Base-by-base conservation (phyloP, 306 rosid species). In the Macrotyloma uniflorum region DNA sequence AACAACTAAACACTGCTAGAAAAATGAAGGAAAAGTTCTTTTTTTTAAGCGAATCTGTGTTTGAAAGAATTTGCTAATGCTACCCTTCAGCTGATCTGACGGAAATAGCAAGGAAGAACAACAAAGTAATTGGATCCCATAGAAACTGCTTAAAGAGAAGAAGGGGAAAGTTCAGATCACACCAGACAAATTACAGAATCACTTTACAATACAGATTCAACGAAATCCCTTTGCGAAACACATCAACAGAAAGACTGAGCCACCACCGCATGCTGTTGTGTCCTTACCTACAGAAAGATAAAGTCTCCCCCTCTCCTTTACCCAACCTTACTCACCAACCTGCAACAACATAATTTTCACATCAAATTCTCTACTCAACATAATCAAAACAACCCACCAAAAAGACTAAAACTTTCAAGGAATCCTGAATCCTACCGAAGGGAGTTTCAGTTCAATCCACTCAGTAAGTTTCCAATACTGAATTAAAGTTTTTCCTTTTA, bases 241-340 rank as follows among this genome's bases (percentile, higher is more conserved):
- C 89, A 77, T 93, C 98, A 85, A 93, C 90, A 72, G 93, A 91
- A 1, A 88, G 89, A 83, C 79, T 79, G 67, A 85, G 67, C 90
- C 85, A 87, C 98, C 96, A 88, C 97, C 90, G 92, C 98, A 93
- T 93, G 87, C 93, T 93, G 92, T 77, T 90, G 72, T 43, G 57
- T 72, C 61, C 88, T 76, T 76, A 86, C 75, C 91, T 89, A 75
- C 42, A 50, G 55, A 62, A 43, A 66, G 51, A 68, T 33, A 70
- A 75, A 81, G 47, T 74, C 80, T 18, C 63, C 19, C 33, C 72
- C 8, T 20, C 32, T 67, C 65, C 74, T 78, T 78, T 70, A 38
- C 50, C 67, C 38, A 33, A 74, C 35, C 42, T 59, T 33, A 32
- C 26, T 64, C 26, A 53, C 46, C 20, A 49, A 72, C 87, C 91